Evolutionary conservation across 805 yeast species (phyloP).

Genomic region (Yueomyces sp.): DNA sequence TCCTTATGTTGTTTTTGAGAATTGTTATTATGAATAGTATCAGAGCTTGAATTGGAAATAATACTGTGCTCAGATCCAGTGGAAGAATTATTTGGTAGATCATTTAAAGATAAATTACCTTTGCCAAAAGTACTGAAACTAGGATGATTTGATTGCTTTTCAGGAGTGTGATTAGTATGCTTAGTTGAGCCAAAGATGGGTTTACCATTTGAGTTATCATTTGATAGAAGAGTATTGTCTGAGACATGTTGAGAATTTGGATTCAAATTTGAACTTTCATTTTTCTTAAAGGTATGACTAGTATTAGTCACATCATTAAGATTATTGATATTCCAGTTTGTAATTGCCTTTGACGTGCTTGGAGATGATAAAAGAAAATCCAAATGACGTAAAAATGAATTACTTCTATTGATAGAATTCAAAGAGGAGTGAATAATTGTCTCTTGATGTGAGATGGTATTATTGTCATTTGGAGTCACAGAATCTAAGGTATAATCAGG

Average conservation of each 20-base stretch:
- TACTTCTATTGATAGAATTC: slow-evolving; percentile 8
- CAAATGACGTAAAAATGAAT: slow-evolving; percentile 25
- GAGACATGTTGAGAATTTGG: not conserved
- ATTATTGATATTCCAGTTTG: slow-evolving; percentile 12
- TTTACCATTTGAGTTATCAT: not conserved
- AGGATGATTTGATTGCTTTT: slow-evolving; percentile 8
- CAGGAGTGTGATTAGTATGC: not conserved
- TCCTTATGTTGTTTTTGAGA: not conserved
- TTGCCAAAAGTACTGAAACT: slow-evolving; percentile 41
- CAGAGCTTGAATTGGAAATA: not conserved
- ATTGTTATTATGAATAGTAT: not conserved
- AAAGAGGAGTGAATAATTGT: slow-evolving; percentile 9
- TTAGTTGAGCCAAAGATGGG: not conserved
- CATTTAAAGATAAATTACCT: slow-evolving; percentile 37
- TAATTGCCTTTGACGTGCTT: slow-evolving; percentile 16
- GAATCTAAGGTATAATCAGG: not conserved
- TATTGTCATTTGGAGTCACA: not conserved
- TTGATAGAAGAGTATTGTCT: not conserved
- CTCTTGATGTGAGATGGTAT: slow-evolving; percentile 3
- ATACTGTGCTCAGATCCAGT: not conserved
- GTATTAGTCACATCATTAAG: not conserved
- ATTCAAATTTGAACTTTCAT: too few relatives aligned
- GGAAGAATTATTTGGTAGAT: slow-evolving; percentile 3
- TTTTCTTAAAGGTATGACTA: too few relatives aligned
- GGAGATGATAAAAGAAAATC: slow-evolving; percentile 22